Evolutionary conservation across 2,329 filamentous ascomycete species (phyloP).

Genomic region (Ophidiomyces ophidiicola): DNA sequence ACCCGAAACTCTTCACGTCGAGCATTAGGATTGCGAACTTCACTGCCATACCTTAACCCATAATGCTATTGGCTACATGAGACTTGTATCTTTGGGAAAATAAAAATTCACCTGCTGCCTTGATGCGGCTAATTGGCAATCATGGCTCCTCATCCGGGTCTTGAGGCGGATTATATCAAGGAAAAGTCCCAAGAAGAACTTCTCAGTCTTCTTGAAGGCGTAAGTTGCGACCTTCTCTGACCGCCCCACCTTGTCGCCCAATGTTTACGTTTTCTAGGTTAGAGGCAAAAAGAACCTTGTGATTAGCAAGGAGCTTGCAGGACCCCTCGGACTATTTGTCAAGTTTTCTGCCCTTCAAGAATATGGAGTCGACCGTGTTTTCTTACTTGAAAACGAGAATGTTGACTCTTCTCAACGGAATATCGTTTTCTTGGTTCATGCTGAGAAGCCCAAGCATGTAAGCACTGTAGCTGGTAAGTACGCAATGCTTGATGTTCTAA

Average conservation of each 20-base stretch:
- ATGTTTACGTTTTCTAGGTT: slow-evolving; percentile 46
- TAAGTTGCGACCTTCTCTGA: slow-evolving; percentile 44
- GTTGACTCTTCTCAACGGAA: slow-evolving; percentile 89
- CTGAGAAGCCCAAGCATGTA: slow-evolving; percentile 74
- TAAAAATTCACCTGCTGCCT: not conserved
- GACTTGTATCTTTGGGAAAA: not conserved
- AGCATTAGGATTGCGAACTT: too few relatives aligned
- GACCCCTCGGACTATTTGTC: slow-evolving; percentile 78
- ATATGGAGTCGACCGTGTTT: slow-evolving; percentile 95
- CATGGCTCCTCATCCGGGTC: slow-evolving; percentile 34
- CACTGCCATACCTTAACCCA: too few relatives aligned
- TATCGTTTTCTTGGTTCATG: slow-evolving; percentile 83
- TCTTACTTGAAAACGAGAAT: slow-evolving; percentile 91
- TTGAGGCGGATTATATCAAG: slow-evolving; percentile 37
- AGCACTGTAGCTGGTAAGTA: slow-evolving; percentile 75
- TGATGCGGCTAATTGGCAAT: slow-evolving; percentile 12
- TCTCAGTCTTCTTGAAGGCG: slow-evolving; percentile 80
- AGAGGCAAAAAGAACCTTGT: slow-evolving; percentile 98
- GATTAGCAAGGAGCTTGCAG: slow-evolving; percentile 79
- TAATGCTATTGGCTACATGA: not conserved
- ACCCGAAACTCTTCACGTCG: too few relatives aligned
- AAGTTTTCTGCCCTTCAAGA: slow-evolving; percentile 93
- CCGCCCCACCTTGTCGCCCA: not conserved
- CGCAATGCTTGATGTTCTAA: slow-evolving; percentile 9
- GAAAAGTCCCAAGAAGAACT: slow-evolving; percentile 68